Base-by-base conservation (phyloP, 2,329 filamentous ascomycete genomes). In the Neopestalotiopsis sp. region DNA sequence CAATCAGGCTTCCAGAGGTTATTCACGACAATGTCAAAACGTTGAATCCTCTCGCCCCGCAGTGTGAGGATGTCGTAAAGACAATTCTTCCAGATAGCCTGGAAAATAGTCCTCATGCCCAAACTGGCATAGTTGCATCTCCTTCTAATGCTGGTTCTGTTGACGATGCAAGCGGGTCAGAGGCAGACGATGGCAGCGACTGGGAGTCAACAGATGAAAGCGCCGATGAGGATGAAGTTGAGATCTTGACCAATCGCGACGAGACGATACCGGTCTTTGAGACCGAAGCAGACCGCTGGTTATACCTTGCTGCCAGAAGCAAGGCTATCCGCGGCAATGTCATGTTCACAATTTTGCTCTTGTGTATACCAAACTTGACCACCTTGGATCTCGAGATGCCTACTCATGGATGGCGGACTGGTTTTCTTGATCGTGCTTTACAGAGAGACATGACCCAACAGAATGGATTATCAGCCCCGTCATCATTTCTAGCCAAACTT, bases 171-270 rank as follows among this genome's bases (percentile, higher is more conserved):
- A 38, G 34, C 34, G 34, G 10, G 6, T 38, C 6, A 10, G 65
- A 63, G 12, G 52, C 20, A 14, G 60, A 28, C 13, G 32, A 20
- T 28, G 58, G 49, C 3, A 64, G 66, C n/a, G 59, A 65, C 2
- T 69, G 68, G 68, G 63, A 64, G 30, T 67, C 68, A 24, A 68
- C 66, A 4, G 65, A 67, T 42, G 65, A 65, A 20, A 68, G 68
- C 24, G 58, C 49, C n/a, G 40, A 40, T 38, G 64, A 69, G 34
- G 59, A 62, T 38, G 59, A 62, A 30, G n/a, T 62, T 20, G 59
- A 62, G 32, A 20, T 59, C 6, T 30, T 40, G 17, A 13, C 30
- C 32, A 30, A 62, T 62, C 30, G 10, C 17, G 65, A 67, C 49
- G 59, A 64, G 38, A 24, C 32, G 4, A 34, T 57, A 10, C 56